Base-by-base conservation (phyloP, 1,139 yeast species). In the Diutina ranongensis region DNA sequence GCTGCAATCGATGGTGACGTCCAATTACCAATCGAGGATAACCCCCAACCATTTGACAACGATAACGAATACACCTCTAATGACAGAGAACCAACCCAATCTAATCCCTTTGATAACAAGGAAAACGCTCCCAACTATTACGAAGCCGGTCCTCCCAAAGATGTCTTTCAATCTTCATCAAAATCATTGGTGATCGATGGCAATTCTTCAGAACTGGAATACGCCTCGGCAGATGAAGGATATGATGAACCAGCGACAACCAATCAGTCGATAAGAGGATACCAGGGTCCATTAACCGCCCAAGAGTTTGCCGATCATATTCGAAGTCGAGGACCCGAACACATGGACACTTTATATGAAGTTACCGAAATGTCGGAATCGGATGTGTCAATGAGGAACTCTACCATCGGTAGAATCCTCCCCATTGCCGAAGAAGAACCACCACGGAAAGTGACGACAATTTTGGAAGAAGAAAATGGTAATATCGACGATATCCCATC, bases 321-420 rank as follows among this genome's bases (percentile, higher is more conserved):
- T 20, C 40, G 40, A 1, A 21, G 20, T 21, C 27, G 40, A 1
- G 40, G 40, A 13, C 18, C 40, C 9, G 40, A 35, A 35, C 40
- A 35, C 18, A 35, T 35, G 40, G 40, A 35, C 10, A 35, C 40
- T 2, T 20, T 35, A 16, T 35, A 35, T n/a, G 40, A 35, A n/a
- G 40, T 35, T 5, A 35, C 40, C 12, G 40, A 35, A 35, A 28
- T 21, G 12, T 19, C 27, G 13, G 40, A 35, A 21, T 31, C 34
- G 4, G 34, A 31, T 31, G 13, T 31, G 8, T 31, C 34, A 9
- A 31, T 15, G 15, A 9, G 34, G 13, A 9, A n/a, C 13, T 10
- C 13, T 12, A 31, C 34, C 34, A 15, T 31, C 15, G 34, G 34
- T 5, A 12, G 5, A 12, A 12, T 31, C 13, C 13, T 31, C 8